These are phyloP conservation scores for Didymella pinodella DNA, from an alignment of 2,329 filamentous ascomycete genomes.

Conservation along the genomic window DNA sequence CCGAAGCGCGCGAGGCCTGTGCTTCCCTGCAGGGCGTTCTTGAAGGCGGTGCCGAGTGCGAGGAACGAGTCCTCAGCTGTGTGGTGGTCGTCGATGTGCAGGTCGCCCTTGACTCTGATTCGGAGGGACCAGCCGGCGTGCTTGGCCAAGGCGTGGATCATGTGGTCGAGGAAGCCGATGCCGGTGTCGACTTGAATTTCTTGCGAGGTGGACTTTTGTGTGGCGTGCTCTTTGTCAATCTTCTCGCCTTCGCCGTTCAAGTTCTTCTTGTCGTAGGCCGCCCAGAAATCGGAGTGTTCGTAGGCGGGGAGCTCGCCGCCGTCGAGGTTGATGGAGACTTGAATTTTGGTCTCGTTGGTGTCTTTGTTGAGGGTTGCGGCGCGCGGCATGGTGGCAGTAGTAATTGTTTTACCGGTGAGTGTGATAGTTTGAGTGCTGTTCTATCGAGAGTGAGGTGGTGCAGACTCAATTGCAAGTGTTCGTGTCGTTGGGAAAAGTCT, in stretches of 20 bases:
- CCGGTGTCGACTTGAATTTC: conserved; percentile 88
- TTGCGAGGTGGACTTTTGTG: conserved; percentile 83
- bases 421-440: background rate
- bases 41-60: conserved; percentile 86
- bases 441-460: background rate
- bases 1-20: conserved; percentile 90
- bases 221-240: conserved; percentile 72
- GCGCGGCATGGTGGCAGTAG: conserved; percentile 57
- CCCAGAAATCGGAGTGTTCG: conserved; percentile 46
- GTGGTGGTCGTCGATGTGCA: conserved; percentile 99
- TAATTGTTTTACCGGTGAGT: background rate
- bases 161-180: conserved; percentile 98
- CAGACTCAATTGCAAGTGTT: conserved; percentile 13
- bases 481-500: conserved; percentile 29
- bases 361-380: conserved; percentile 83
- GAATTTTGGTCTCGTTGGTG: conserved; percentile 98
- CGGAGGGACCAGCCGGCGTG: conserved; percentile 93
- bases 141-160: conserved; percentile 96
- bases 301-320: conserved; percentile 74
- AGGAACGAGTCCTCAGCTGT: conserved; percentile 96
- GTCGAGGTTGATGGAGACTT: conserved; percentile 90
- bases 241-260: conserved; percentile 44
- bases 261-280: conserved; percentile 56
- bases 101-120: conserved; percentile 83
- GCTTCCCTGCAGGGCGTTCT: conserved; percentile 76